Conservation (phyloP, 106 monocot genomes). For the Acorus gramineus region DNA sequence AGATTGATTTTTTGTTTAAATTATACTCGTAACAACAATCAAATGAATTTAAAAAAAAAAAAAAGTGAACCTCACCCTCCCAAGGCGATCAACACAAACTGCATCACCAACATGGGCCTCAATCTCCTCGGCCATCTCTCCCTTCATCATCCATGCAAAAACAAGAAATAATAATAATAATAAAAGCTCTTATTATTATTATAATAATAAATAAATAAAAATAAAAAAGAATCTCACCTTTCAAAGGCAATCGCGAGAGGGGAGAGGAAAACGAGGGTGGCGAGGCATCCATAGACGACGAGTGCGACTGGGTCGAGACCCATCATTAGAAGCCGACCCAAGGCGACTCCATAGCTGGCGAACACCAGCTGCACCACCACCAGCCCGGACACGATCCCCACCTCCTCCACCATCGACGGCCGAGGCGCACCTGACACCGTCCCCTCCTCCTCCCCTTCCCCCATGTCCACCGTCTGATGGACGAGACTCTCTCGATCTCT, state of each 20-base stretch:
- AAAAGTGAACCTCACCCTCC: constrained; percentile 32
- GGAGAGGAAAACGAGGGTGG: constrained; percentile 32
- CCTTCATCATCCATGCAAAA: constrained; percentile 7
- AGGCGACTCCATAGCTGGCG: constrained; percentile 36
- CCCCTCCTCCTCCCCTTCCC: no score
- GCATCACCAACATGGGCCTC: constrained; percentile 21
- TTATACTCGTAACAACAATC: no score
- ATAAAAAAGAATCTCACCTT: constrained; percentile 13
- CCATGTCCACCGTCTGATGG: no score
- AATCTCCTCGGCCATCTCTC: constrained; percentile 52
- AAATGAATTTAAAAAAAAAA: neutral
- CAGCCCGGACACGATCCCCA: constrained; percentile 32
- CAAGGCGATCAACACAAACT: constrained; percentile 37
- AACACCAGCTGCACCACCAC: constrained; percentile 29
- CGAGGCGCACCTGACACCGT: no score
- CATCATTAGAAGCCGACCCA: constrained; percentile 28
- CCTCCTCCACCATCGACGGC: constrained; percentile 14
- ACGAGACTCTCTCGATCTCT: no score
- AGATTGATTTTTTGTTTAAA: no score
- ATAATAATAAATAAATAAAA: no score
- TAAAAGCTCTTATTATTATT: neutral
- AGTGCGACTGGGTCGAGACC: constrained; percentile 51
- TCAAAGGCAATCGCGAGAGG: constrained; percentile 49
- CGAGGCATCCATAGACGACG: constrained; percentile 28
- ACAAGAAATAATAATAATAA: neutral